phyloP scores from a whole-genome alignment of 148 eudicot species.

The Mesembryanthemum crystallinum region DNA sequence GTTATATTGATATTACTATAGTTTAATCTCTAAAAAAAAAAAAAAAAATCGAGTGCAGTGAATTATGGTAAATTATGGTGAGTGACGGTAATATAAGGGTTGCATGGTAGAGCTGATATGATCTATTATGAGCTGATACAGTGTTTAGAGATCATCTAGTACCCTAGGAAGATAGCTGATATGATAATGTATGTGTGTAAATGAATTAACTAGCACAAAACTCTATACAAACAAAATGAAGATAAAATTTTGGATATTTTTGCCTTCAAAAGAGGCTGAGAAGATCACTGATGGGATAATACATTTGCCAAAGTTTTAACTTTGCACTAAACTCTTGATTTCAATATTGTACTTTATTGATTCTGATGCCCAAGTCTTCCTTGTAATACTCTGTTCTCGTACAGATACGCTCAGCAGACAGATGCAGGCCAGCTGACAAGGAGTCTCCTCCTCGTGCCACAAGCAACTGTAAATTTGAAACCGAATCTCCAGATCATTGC shows the following conservation, averaged over 20 bases:
- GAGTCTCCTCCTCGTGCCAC: slow-evolving; percentile 81
- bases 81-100: neutral
- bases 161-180: neutral
- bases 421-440: slow-evolving; percentile 96
- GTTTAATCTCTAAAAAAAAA: too few relatives aligned
- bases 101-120: neutral
- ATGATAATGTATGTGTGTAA: neutral
- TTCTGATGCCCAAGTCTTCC: neutral
- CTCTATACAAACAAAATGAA: too few relatives aligned
- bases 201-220: too few relatives aligned
- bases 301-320: too few relatives aligned
- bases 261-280: too few relatives aligned
- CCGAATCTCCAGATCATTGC: slow-evolving; percentile 91
- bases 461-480: slow-evolving; percentile 81
- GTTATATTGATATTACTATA: neutral
- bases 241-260: too few relatives aligned
- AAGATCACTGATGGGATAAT: too few relatives aligned
- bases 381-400: neutral
- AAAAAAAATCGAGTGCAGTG: too few relatives aligned
- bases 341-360: neutral
- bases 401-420: slow-evolving; percentile 85
- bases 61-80: neutral
- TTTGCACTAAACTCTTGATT: too few relatives aligned
- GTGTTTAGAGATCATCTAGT: neutral
- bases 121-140: neutral